These are phyloP conservation scores for Colletotrichum destructivum DNA, from an alignment of 2,329 filamentous ascomycete species.

Conservation along the genomic window DNA sequence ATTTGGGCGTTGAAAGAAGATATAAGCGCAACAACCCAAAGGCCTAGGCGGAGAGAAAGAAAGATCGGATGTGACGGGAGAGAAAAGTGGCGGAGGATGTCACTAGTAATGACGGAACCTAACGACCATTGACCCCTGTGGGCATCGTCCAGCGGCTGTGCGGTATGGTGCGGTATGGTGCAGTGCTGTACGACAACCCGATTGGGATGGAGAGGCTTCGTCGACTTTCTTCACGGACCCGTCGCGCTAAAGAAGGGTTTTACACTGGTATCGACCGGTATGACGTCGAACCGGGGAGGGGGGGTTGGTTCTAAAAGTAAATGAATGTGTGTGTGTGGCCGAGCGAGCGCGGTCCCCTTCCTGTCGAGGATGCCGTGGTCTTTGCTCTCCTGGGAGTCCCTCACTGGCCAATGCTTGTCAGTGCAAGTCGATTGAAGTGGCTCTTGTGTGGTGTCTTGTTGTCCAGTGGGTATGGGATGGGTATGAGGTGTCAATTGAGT, in stretches of 20 bases:
- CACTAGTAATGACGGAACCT: constrained; percentile 31
- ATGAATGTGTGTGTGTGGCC: background rate
- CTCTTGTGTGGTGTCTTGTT: background rate
- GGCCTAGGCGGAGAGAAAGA: background rate
- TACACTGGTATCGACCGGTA: constrained; percentile 27
- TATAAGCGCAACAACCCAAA: background rate
- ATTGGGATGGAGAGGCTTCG: constrained; percentile 27
- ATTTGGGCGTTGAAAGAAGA: constrained; percentile 7
- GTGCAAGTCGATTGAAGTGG: constrained; percentile 19
- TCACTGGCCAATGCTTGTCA: constrained; percentile 25
- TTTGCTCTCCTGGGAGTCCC: constrained; percentile 2
- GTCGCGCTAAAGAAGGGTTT: constrained; percentile 36
- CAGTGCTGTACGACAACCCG: background rate
- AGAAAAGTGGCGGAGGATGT: constrained; percentile 17
- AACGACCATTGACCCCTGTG: constrained; percentile 13
- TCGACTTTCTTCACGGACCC: constrained; percentile 32
- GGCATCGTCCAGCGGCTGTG: constrained; percentile 25
- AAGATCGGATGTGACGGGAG: background rate
- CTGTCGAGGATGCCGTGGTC: constrained; percentile 21
- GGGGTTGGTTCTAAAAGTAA: background rate
- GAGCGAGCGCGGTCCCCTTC: constrained; percentile 18
- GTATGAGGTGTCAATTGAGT: constrained; percentile 24
- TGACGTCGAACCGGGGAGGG: constrained; percentile 28
- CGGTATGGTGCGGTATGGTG: constrained; percentile 12
- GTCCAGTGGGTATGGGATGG: constrained; percentile 4